Evolutionary conservation across 768 basidiomycete species (phyloP).

Genomic region (Dictyophora rubrovolvata): DNA sequence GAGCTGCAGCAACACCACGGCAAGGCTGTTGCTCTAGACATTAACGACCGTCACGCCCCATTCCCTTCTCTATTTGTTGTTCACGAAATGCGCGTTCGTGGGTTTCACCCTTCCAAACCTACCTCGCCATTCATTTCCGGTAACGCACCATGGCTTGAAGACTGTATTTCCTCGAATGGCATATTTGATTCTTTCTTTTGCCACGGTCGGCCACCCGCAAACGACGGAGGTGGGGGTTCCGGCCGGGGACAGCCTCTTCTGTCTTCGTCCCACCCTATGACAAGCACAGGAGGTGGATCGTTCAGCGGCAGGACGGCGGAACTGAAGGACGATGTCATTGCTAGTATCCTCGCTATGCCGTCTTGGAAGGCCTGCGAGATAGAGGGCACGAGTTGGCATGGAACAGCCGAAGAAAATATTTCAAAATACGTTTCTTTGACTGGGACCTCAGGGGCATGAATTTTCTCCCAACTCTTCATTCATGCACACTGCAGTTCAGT

Average conservation of each 20-base stretch:
- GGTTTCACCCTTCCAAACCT: constrained; percentile 20
- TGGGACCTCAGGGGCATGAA: background rate
- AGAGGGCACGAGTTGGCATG: constrained; percentile 24
- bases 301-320: constrained; percentile 11
- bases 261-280: constrained; percentile 9
- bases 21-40: constrained; percentile 26
- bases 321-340: constrained; percentile 14
- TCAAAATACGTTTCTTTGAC: constrained; percentile 15
- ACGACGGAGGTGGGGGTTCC: background rate
- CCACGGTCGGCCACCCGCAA: background rate
- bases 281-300: constrained; percentile 11
- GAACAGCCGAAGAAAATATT: constrained; percentile 26
- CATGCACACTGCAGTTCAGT: too few relatives aligned
- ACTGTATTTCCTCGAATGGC: constrained; percentile 17
- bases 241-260: background rate
- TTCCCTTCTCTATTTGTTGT: constrained; percentile 25
- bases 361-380: constrained; percentile 24
- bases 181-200: constrained; percentile 5
- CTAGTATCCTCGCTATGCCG: constrained; percentile 22
- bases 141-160: constrained; percentile 17
- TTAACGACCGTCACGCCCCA: constrained; percentile 19
- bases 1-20: constrained; percentile 19
- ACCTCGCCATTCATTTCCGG: constrained; percentile 10
- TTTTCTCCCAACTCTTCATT: too few relatives aligned
- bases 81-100: constrained; percentile 29